Percentiles rank a stretch among this genome's conserved stretches.
These are phyloP conservation scores for Onygena corvina DNA, from an alignment of 2,329 filamentous ascomycete species.

Conservation along the genomic window DNA sequence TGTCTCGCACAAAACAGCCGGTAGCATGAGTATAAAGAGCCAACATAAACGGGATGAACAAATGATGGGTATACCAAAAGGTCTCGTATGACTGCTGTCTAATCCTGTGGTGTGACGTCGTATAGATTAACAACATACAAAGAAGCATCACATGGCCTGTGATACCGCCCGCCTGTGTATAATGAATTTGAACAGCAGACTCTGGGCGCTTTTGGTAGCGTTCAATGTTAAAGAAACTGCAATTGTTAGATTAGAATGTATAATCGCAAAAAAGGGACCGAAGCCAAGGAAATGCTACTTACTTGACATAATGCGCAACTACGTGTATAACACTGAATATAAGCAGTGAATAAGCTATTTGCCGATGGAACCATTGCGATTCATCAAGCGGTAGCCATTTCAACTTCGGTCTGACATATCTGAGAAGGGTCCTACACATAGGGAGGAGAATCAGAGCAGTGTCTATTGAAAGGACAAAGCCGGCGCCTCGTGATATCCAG, in stretches of 20 bases:
- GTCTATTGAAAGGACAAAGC: slow-evolving; percentile 72
- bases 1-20: slow-evolving; percentile 91
- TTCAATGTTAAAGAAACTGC: slow-evolving; percentile 89
- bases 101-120: slow-evolving; percentile 82
- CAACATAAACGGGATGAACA: slow-evolving; percentile 93
- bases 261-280: not conserved
- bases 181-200: slow-evolving; percentile 81
- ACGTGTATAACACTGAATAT: slow-evolving; percentile 71
- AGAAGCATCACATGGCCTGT: slow-evolving; percentile 96
- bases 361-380: slow-evolving; percentile 91
- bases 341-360: slow-evolving; percentile 80
- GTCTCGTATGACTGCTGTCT: slow-evolving; percentile 95
- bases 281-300: slow-evolving; percentile 27
- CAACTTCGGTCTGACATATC: slow-evolving; percentile 73
- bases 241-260: slow-evolving; percentile 19
- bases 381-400: slow-evolving; percentile 88
- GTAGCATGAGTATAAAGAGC: slow-evolving; percentile 92
- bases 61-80: slow-evolving; percentile 98
- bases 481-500: slow-evolving; percentile 91
- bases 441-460: slow-evolving; percentile 78
- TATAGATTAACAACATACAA: slow-evolving; percentile 99
- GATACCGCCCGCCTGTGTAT: slow-evolving; percentile 74
- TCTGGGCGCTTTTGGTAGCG: slow-evolving; percentile 66
- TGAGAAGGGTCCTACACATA: slow-evolving; percentile 84
- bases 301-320: slow-evolving; percentile 85